Evolutionary conservation across 352 stramenopile species (phyloP).

Genomic region (Phytopythium boreale): DNA sequence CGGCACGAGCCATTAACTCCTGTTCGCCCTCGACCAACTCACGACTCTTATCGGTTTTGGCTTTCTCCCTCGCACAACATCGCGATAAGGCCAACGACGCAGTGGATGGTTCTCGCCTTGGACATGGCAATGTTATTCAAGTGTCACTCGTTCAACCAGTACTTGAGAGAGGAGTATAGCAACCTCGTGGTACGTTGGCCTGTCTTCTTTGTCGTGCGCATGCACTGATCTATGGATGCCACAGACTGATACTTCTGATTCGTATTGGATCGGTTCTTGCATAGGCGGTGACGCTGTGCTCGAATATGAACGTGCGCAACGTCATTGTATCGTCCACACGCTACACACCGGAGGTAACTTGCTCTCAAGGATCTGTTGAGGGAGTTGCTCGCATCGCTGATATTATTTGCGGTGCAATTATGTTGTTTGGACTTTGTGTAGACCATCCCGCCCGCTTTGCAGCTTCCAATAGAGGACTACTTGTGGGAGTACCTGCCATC

Average conservation of each 20-base stretch:
- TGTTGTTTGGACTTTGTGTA: not conserved
- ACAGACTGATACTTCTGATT: not conserved
- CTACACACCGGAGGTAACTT: slow-evolving; percentile 37
- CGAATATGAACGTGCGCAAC: slow-evolving; percentile 64
- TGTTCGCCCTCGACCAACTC: not conserved
- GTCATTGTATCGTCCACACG: slow-evolving; percentile 51
- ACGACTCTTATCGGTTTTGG: no score
- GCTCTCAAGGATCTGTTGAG: not conserved
- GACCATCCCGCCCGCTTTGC: slow-evolving; percentile 2
- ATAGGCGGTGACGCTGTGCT: slow-evolving; percentile 59
- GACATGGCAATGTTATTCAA: slow-evolving; percentile 64
- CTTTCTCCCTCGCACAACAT: slow-evolving; percentile 22
- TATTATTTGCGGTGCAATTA: not conserved
- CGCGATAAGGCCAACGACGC: slow-evolving; percentile 13
- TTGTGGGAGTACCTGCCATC: slow-evolving; percentile 6
- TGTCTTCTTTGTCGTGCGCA: not conserved
- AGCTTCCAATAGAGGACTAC: not conserved
- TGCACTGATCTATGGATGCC: not conserved
- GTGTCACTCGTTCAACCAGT: slow-evolving; percentile 67
- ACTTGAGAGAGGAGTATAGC: slow-evolving; percentile 53
- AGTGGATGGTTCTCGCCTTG: slow-evolving; percentile 65
- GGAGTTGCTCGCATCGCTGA: not conserved
- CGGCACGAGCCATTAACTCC: not conserved
- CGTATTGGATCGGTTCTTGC: no score
- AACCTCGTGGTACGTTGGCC: slow-evolving; percentile 48